phyloP scores from a whole-genome alignment of 306 rosid species.

The Canavalia gladiata region DNA sequence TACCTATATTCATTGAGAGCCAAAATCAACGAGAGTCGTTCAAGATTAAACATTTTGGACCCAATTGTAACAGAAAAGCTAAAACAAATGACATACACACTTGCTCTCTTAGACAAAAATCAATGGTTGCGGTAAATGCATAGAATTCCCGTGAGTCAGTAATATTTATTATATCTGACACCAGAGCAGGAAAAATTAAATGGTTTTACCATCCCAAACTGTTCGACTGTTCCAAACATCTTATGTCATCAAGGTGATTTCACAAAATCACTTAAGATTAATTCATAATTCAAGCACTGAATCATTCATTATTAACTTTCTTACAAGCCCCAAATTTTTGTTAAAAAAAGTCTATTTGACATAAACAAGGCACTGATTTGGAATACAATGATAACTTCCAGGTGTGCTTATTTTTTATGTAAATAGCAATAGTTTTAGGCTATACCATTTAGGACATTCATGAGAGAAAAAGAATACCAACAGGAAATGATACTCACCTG shows the following conservation, averaged over 20 bases:
- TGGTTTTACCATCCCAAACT: constrained; percentile 30
- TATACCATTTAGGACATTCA: constrained; percentile 1
- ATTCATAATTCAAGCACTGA: neutral
- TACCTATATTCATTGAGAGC: constrained; percentile 61
- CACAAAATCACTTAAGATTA: neutral
- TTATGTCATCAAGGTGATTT: neutral
- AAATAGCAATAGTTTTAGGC: constrained; percentile 16
- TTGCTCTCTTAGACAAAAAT: neutral
- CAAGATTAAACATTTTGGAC: constrained; percentile 7
- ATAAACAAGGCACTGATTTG: neutral
- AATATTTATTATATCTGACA: constrained; percentile 19
- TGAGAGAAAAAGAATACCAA: neutral
- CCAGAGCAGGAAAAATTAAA: constrained; percentile 21
- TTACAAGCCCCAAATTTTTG: neutral
- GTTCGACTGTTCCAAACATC: constrained; percentile 25
- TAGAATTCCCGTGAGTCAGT: neutral
- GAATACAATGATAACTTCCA: neutral
- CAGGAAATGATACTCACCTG: constrained; percentile 63
- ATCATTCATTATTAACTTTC: constrained; percentile 12
- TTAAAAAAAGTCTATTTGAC: neutral
- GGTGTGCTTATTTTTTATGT: neutral
- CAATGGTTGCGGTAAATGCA: neutral
- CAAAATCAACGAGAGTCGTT: constrained; percentile 25
- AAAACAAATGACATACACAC: constrained; percentile 4
- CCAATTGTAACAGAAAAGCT: neutral